Evolutionary conservation across 768 basidiomycete genomes (phyloP), one percentile per base, ranked within the genome.

Genomic region (Naganishia friedmannii): DNA sequence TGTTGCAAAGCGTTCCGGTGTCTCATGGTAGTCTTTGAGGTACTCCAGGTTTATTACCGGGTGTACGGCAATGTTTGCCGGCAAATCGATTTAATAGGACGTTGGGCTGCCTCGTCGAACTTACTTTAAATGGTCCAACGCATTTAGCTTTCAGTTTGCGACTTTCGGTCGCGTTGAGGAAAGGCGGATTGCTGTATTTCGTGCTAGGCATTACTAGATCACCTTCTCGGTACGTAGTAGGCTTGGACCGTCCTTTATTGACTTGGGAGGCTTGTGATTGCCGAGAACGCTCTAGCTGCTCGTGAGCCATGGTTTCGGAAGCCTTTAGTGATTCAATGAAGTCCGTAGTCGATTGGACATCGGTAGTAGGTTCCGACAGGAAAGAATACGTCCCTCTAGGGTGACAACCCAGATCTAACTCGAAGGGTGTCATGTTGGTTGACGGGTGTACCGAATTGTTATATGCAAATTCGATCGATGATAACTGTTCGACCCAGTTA

Each of bases 401-500:
- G 51, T 82, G 66, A 28, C 73, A 74, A 29, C 82, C 79, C 48
- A 79, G 74, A 70, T 80, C 81, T 7, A 78, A 46, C 48, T 77
- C 80, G 74, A 83, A 82, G 0, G 80, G 82, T 7, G 79, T 75
- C 21, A 80, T 56, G 0, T 78, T 76, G n/a, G 78, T 83, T 0
- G 79, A 70, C 0, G 75, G 67, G 29, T 76, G 71, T 0, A 73
- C 57, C 9, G 74, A 70, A 66, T 79, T 78, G 69, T 83, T 83
- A 65, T 77, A 77, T 0, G 80, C 74, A 65, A 83, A 83, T 48
- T 83, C 77, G 0, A 78, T 73, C n/a, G 79, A 72, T n/a, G 78
- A 73, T 0, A 83, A 58, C 67, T 75, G 77, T 17, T 80, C 73
- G 0, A 75, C 70, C 83, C 82, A 83, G 48, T 83, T 82, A 72